Conservation (phyloP, 2,329 filamentous ascomycete species). For the Ceratocystis harringtonii region DNA sequence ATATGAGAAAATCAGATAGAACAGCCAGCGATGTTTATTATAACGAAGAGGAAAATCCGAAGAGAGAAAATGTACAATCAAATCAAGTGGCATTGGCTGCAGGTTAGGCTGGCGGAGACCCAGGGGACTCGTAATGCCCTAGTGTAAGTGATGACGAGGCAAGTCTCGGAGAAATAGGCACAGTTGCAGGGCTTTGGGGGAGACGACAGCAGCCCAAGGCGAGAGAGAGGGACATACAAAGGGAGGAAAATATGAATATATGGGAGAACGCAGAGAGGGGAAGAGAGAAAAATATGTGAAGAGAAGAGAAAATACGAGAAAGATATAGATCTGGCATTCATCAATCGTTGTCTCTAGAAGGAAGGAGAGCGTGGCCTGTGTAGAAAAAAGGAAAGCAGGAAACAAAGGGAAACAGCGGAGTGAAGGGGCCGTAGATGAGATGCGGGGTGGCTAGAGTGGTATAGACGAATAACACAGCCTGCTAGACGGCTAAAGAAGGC, state of each 20-base stretch:
- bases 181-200: no score
- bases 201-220: neutral
- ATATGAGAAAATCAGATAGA: constrained; percentile 3
- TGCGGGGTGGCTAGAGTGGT: neutral
- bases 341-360: neutral
- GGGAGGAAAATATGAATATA: neutral
- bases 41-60: neutral
- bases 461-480: neutral
- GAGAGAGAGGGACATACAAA: neutral
- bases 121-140: constrained; percentile 7
- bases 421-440: neutral
- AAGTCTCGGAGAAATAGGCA: neutral
- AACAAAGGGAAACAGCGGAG: constrained; percentile 1
- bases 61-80: neutral
- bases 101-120: no score
- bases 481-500: neutral
- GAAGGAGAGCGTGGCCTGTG: neutral
- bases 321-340: no score
- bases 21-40: neutral
- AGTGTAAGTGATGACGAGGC: constrained; percentile 8
- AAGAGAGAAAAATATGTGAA: neutral
- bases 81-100: constrained; percentile 2
- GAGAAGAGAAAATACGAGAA: neutral
- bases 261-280: neutral
- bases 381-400: neutral